Evolutionary conservation across 352 stramenopile species (phyloP).

Genomic region (Pythium aphanidermatum): DNA sequence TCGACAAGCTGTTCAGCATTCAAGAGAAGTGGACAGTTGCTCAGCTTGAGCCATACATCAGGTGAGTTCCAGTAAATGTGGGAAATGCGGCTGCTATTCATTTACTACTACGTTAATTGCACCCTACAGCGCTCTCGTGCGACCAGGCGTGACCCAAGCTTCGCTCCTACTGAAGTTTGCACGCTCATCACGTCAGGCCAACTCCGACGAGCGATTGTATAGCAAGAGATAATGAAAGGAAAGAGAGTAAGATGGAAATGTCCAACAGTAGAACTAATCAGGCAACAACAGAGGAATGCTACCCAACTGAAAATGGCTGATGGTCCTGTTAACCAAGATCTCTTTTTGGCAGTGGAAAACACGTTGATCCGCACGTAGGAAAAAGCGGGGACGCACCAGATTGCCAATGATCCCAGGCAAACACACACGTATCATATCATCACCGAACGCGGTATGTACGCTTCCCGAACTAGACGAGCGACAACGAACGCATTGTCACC

Average conservation of each 20-base stretch:
- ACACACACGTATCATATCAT: background rate
- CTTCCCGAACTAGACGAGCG: background rate
- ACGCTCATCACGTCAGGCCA: constrained; percentile 68
- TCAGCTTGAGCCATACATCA: constrained; percentile 78
- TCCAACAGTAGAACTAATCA: constrained; percentile 3
- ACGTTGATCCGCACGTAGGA: background rate
- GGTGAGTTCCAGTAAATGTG: too few species aligned
- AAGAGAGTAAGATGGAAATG: background rate
- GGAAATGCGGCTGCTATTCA: too few species aligned
- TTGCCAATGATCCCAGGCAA: too few species aligned
- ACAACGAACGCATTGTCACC: background rate
- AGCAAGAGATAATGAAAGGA: constrained; percentile 42
- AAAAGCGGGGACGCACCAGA: constrained; percentile 2
- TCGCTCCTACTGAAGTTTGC: constrained; percentile 75
- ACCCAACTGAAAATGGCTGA: background rate
- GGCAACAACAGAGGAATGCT: background rate
- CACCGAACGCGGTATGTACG: background rate
- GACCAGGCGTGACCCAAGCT: constrained; percentile 57
- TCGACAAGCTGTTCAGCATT: constrained; percentile 67
- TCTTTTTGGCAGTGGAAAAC: constrained; percentile 8
- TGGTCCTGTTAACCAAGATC: background rate
- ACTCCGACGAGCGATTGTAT: constrained; percentile 68
- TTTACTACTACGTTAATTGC: background rate
- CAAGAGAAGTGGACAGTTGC: constrained; percentile 82
- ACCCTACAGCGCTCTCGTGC: constrained; percentile 51